Percentiles rank a stretch among this genome's conserved stretches.
phyloP scores from a whole-genome alignment of 768 basidiomycete genomes.

The Macrolepiota albuminosa region DNA sequence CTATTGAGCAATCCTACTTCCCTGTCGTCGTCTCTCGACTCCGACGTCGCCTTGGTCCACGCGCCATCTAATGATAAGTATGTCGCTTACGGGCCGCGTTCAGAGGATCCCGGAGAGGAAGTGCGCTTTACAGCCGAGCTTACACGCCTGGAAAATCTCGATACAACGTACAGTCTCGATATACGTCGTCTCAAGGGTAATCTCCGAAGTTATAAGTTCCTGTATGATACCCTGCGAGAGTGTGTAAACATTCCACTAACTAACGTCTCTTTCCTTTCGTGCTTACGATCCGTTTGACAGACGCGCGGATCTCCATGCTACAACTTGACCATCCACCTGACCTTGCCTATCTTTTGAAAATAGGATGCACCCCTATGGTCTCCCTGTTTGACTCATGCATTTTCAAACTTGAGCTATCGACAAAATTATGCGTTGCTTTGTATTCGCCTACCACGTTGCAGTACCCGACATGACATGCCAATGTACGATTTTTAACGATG shows the following conservation, averaged over 20 bases:
- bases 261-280: not conserved
- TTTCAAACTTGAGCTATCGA: not conserved
- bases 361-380: not conserved
- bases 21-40: not conserved
- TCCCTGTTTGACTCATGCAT: not conserved
- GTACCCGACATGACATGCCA: not conserved
- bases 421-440: not conserved
- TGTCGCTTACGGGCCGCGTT: slow-evolving; percentile 45
- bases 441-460: not conserved
- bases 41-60: slow-evolving; percentile 27
- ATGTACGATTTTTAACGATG: not conserved
- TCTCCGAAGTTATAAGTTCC: slow-evolving; percentile 76
- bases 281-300: not conserved
- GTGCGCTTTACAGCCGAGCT: slow-evolving; percentile 92
- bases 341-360: not conserved
- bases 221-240: slow-evolving; percentile 50
- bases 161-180: slow-evolving; percentile 83
- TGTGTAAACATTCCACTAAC: not conserved
- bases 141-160: slow-evolving; percentile 77
- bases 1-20: not conserved
- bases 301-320: not conserved
- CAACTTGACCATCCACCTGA: not conserved
- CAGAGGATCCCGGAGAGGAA: slow-evolving; percentile 82
- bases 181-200: slow-evolving; percentile 86
- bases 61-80: not conserved